Evolutionary conservation across 768 basidiomycete genomes (phyloP).

Genomic region (button mushroom (Agaricus bisporus)): DNA sequence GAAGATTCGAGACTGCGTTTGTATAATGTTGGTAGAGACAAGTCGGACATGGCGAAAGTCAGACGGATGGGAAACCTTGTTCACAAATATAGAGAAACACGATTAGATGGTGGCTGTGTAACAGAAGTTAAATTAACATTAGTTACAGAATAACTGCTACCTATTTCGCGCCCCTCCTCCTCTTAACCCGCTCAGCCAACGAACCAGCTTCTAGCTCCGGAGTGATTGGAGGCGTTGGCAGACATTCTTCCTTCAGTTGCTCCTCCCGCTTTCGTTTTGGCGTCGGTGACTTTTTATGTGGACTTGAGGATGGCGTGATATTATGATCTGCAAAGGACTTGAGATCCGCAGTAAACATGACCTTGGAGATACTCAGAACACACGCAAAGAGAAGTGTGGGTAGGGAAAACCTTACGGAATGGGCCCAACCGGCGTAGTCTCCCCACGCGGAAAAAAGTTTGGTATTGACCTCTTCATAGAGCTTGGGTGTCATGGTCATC

Average conservation of each 20-base stretch:
- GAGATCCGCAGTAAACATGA: slow-evolving; percentile 71
- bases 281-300: slow-evolving; percentile 6
- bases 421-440: slow-evolving; percentile 85
- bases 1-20: slow-evolving; percentile 27
- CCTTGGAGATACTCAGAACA: slow-evolving; percentile 29
- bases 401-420: slow-evolving; percentile 47
- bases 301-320: slow-evolving; percentile 20
- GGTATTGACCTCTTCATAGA: slow-evolving; percentile 67
- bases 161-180: slow-evolving; percentile 22
- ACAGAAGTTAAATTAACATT: not conserved
- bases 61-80: not conserved
- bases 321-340: slow-evolving; percentile 62
- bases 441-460: slow-evolving; percentile 71
- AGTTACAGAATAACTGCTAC: not conserved
- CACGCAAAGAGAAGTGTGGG: not conserved
- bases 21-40: slow-evolving; percentile 35
- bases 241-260: not conserved
- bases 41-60: slow-evolving; percentile 14
- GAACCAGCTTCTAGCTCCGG: slow-evolving; percentile 18
- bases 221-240: slow-evolving; percentile 23
- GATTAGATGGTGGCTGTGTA: slow-evolving; percentile 10
- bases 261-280: slow-evolving; percentile 9
- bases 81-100: not conserved
- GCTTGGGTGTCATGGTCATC: slow-evolving; percentile 61
- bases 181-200: slow-evolving; percentile 38